Conservation (phyloP, 257 asterid genomes). For the Solanum gracilifrons region DNA sequence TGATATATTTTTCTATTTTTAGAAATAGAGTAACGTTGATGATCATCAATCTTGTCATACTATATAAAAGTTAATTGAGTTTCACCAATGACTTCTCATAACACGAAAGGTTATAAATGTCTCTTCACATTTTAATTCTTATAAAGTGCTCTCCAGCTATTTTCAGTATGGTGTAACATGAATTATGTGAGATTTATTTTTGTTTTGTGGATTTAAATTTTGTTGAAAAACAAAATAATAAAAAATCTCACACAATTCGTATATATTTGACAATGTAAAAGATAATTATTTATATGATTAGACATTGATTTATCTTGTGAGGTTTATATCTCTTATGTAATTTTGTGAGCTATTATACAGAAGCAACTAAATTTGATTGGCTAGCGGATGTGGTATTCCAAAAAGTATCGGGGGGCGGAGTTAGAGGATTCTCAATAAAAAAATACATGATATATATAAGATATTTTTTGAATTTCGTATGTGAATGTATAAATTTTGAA, state of each 20-base stretch:
- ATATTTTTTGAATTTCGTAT: too few relatives aligned
- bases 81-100: background rate
- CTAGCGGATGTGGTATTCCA: background rate
- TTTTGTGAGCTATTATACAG: too few relatives aligned
- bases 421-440: too few relatives aligned
- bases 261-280: background rate
- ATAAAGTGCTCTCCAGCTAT: background rate
- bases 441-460: accelerated
- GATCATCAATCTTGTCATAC: background rate
- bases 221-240: background rate
- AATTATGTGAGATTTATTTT: background rate
- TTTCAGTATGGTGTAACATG: background rate
- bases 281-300: background rate
- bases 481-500: too few relatives aligned
- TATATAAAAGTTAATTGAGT: background rate
- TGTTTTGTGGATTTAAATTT: background rate
- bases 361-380: background rate
- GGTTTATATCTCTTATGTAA: too few relatives aligned
- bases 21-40: background rate
- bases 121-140: background rate
- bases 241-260: background rate
- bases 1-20: background rate
- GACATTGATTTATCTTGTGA: background rate
- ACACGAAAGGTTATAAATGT: background rate
- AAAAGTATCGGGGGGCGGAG: background rate